phyloP scores from a whole-genome alignment of 1,139 yeast species.

The Yamadazyma kanchanaburiensis region DNA sequence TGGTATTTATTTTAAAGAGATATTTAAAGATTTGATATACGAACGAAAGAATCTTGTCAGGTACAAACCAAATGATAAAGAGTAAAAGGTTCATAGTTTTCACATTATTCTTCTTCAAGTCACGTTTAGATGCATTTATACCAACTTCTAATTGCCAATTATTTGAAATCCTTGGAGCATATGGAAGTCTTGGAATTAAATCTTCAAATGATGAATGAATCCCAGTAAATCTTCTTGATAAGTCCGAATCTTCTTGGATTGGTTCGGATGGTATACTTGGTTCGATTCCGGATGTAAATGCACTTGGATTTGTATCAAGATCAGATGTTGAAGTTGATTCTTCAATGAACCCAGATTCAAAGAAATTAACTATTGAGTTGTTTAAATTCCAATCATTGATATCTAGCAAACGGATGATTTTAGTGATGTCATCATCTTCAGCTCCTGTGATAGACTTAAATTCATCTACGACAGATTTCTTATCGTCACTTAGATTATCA shows the following conservation, averaged over 20 bases:
- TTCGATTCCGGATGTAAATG: background rate
- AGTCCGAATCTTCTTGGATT: conserved; percentile 1
- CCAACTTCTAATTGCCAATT: conserved; percentile 46
- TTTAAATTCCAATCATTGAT: conserved; percentile 49
- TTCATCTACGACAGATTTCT: conserved; percentile 21
- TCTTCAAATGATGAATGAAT: conserved; percentile 19
- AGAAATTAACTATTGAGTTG: conserved; percentile 46
- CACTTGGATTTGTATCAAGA: conserved; percentile 1
- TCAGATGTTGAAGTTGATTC: conserved; percentile 8
- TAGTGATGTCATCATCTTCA: conserved; percentile 31
- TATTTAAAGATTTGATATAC: conserved; percentile 31
- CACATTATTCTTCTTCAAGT: conserved; percentile 3
- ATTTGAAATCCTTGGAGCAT: conserved; percentile 38
- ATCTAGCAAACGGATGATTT: conserved; percentile 27
- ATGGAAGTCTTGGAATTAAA: conserved; percentile 38
- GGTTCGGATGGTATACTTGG: background rate
- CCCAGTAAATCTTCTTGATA: conserved; percentile 3
- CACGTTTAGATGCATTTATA: conserved; percentile 35
- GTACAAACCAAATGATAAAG: conserved; percentile 45
- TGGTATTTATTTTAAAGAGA: conserved; percentile 17
- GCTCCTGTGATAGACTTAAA: conserved; percentile 47
- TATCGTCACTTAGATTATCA: conserved; percentile 2
- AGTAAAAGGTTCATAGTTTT: conserved; percentile 28
- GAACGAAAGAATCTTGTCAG: conserved; percentile 35
- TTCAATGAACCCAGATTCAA: conserved; percentile 46